phyloP scores from a whole-genome alignment of 2,329 filamentous ascomycete genomes.

The Monosporascus sp. region DNA sequence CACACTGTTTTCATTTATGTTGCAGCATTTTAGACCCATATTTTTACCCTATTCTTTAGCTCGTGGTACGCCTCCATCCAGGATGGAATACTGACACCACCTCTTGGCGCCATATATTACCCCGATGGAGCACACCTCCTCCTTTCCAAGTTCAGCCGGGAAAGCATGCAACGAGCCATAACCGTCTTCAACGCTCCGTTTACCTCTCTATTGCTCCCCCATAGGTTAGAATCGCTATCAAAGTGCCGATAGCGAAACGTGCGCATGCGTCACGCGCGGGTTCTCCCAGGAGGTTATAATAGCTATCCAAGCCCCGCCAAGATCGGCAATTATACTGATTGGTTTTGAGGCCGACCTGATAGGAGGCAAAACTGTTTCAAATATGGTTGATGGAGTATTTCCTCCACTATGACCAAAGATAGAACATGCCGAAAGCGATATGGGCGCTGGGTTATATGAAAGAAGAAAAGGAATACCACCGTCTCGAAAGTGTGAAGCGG shows the following conservation, averaged over 20 bases:
- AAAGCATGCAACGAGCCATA: conserved; percentile 10
- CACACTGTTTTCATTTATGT: conserved; percentile 14
- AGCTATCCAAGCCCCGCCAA: conserved; percentile 15
- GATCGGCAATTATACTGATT: conserved; percentile 12
- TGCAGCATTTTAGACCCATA: conserved; percentile 8
- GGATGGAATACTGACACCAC: conserved; percentile 4
- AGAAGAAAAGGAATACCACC: background rate
- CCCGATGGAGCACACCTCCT: conserved; percentile 14
- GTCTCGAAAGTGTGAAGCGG: background rate
- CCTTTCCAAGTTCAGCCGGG: conserved; percentile 15
- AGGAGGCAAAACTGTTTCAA: background rate
- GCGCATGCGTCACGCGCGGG: conserved; percentile 5
- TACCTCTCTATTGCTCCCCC: conserved; percentile 5
- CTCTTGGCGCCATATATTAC: conserved; percentile 15
- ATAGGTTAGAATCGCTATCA: conserved; percentile 5
- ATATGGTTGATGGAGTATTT: background rate
- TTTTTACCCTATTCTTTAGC: conserved; percentile 3
- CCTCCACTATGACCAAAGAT: background rate
- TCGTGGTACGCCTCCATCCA: conserved; percentile 7
- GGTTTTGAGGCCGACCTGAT: background rate
- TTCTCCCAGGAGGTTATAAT: conserved; percentile 5
- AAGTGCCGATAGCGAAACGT: conserved; percentile 1
- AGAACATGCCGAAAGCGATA: background rate
- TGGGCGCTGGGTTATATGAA: background rate
- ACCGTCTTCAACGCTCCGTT: conserved; percentile 12